Evolutionary conservation across 495 filamentous ascomycete species (phyloP).

Genomic region (Parathielavia hyrcaniae): DNA sequence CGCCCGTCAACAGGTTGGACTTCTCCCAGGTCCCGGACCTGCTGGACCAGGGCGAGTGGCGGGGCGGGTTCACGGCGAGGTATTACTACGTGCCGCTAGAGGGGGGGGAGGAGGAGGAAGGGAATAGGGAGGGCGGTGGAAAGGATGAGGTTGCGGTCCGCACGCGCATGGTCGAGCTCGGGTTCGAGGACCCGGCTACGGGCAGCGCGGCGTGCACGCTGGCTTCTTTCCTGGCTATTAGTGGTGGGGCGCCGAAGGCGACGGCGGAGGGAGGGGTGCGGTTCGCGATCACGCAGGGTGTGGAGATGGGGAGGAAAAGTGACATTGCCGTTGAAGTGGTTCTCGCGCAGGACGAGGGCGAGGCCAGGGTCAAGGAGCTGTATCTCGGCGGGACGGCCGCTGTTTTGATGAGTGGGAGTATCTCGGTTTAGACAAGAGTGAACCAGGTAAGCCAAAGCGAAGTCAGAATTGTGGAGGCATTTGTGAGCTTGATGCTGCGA

Average conservation of each 20-base stretch:
- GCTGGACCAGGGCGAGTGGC: constrained; percentile 55
- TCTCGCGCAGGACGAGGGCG: constrained; percentile 36
- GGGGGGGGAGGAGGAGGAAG: constrained; percentile 23
- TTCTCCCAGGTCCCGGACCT: constrained; percentile 28
- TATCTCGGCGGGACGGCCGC: constrained; percentile 52
- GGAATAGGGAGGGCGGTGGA: neutral
- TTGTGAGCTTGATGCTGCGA: no score
- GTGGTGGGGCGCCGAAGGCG: constrained; percentile 7
- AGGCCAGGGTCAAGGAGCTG: constrained; percentile 43
- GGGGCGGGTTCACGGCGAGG: constrained; percentile 43
- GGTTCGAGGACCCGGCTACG: constrained; percentile 63
- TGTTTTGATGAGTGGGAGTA: constrained; percentile 51
- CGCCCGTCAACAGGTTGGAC: constrained; percentile 20
- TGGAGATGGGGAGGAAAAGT: constrained; percentile 71
- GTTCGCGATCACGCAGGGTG: constrained; percentile 61
- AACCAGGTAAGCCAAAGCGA: no score
- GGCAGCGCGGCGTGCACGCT: constrained; percentile 58
- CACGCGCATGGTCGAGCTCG: constrained; percentile 51
- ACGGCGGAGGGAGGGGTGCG: constrained; percentile 30
- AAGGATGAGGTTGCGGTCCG: constrained; percentile 16
- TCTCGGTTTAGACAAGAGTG: no score
- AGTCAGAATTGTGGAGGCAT: no score
- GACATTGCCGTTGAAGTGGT: constrained; percentile 42
- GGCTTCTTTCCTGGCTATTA: constrained; percentile 43
- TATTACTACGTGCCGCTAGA: constrained; percentile 52